Evolutionary conservation across 495 filamentous ascomycete genomes (phyloP).

Genomic region (Cairneyella variabilis): DNA sequence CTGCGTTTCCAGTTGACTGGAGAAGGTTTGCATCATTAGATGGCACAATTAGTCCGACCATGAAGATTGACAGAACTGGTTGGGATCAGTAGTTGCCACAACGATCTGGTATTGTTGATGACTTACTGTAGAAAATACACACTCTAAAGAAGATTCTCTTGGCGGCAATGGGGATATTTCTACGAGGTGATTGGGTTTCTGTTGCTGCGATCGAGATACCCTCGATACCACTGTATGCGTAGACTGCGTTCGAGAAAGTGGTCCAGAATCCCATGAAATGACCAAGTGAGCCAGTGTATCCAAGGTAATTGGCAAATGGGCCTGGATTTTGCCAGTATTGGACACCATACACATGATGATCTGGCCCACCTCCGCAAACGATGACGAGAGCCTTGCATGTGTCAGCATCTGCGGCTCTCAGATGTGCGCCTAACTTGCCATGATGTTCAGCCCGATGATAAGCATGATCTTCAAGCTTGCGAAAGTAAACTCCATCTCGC

Average conservation of each 20-base stretch:
- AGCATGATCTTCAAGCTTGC: constrained; percentile 71
- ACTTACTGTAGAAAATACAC: constrained; percentile 58
- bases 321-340: constrained; percentile 68
- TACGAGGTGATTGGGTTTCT: constrained; percentile 65
- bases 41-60: constrained; percentile 48
- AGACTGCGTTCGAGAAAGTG: constrained; percentile 71
- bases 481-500: constrained; percentile 70
- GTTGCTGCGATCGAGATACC: constrained; percentile 71
- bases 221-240: constrained; percentile 82
- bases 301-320: constrained; percentile 59
- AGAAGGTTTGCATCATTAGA: constrained; percentile 49
- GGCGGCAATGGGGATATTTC: constrained; percentile 66
- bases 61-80: constrained; percentile 23
- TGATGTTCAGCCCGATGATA: constrained; percentile 51
- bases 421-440: constrained; percentile 11
- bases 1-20: constrained; percentile 48
- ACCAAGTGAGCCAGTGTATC: constrained; percentile 42
- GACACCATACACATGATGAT: constrained; percentile 48
- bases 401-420: not conserved
- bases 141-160: constrained; percentile 69
- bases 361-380: constrained; percentile 35
- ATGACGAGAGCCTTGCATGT: constrained; percentile 26
- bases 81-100: not conserved
- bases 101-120: not conserved
- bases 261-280: constrained; percentile 75